phyloP scores from a whole-genome alignment of 306 rosid species.

The Quercus agrifolia region DNA sequence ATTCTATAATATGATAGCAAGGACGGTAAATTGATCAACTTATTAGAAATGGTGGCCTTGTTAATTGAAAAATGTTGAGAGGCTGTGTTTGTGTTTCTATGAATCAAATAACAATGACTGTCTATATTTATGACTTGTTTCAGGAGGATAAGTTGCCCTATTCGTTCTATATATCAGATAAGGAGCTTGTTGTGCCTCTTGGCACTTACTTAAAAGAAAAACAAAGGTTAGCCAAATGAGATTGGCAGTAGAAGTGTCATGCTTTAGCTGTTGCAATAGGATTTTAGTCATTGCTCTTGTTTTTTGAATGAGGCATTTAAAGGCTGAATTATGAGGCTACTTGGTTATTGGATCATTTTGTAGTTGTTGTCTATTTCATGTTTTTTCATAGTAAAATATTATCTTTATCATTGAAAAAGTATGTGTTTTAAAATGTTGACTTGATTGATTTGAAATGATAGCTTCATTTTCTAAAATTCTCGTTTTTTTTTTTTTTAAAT shows the following conservation, averaged over 20 bases:
- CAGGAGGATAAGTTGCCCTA: conserved; percentile 93
- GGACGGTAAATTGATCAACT: neutral
- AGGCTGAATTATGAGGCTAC: neutral
- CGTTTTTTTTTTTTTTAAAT: no score
- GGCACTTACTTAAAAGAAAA: conserved; percentile 68
- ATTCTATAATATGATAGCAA: neutral
- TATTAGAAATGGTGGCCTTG: neutral
- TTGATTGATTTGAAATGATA: no score
- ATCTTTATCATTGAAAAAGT: no score
- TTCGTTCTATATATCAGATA: conserved; percentile 69
- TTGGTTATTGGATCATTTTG: neutral
- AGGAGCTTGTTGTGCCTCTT: conserved; percentile 74
- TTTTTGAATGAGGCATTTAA: neutral
- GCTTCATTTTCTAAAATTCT: no score
- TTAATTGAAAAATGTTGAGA: neutral
- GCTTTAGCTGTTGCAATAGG: neutral
- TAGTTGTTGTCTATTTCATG: neutral
- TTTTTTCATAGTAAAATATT: neutral
- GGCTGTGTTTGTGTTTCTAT: neutral
- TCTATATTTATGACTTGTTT: neutral
- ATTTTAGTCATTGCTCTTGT: neutral
- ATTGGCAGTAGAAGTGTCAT: neutral
- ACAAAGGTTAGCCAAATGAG: conserved; percentile 50
- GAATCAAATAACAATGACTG: neutral
- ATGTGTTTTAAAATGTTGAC: no score